A percentile compares a stretch with the other conserved stretches of the same genome.
Evolutionary conservation across 345 rosid species (phyloP).

Genomic region (Dipteronia sinensis): DNA sequence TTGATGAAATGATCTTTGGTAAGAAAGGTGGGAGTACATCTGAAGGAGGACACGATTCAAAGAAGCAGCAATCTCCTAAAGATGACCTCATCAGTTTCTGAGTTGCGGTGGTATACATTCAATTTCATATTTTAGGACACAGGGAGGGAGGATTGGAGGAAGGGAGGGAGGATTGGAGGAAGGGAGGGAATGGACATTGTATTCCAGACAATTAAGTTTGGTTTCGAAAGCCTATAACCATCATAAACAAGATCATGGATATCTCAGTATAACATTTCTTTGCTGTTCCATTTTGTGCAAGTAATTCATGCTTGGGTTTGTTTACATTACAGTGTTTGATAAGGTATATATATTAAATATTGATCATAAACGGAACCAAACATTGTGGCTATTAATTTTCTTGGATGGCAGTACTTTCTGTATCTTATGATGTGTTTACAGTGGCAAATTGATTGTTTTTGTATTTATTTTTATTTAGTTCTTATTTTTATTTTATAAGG

Average conservation of each 20-base stretch:
- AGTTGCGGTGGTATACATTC: slow-evolving; percentile 19
- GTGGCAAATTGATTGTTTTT: no score
- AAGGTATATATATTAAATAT: slow-evolving; percentile 4
- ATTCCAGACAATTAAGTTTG: slow-evolving; percentile 9
- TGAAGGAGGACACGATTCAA: slow-evolving; percentile 50
- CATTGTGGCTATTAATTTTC: neutral
- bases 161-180: no score
- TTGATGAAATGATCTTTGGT: slow-evolving; percentile 95
- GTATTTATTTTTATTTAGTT: no score
- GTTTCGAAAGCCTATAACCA: slow-evolving; percentile 3
- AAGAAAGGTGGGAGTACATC: slow-evolving; percentile 68
- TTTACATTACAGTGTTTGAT: neutral
- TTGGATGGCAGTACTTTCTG: neutral
- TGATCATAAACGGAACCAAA: neutral
- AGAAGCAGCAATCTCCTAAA: slow-evolving; percentile 65
- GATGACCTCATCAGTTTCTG: slow-evolving; percentile 79
- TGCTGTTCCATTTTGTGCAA: slow-evolving; percentile 24
- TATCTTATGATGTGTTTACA: neutral
- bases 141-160: no score
- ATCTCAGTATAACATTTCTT: slow-evolving; percentile 1
- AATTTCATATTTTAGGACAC: neutral
- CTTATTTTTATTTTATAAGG: no score
- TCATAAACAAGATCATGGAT: slow-evolving; percentile 2
- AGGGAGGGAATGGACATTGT: neutral
- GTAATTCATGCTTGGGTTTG: slow-evolving; percentile 27